Percentiles rank a stretch among this genome's conserved stretches.
These are phyloP conservation scores for Aspergillus ustus DNA, from an alignment of 2,329 filamentous ascomycete genomes.

Conservation along the genomic window DNA sequence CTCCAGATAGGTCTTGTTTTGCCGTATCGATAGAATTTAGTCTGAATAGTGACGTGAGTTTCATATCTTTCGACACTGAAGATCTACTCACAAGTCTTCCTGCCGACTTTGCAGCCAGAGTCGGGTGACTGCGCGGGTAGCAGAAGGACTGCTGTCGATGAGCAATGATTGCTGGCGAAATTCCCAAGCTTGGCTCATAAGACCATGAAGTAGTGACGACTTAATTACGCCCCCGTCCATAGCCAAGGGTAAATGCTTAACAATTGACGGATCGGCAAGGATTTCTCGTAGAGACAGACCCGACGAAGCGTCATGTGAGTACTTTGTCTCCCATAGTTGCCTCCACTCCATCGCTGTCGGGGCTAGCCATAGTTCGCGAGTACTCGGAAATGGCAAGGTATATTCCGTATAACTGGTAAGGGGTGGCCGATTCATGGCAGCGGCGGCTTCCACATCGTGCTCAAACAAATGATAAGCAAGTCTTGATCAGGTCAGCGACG, in stretches of 20 bases:
- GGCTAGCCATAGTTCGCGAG: constrained; percentile 12
- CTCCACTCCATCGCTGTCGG: constrained; percentile 7
- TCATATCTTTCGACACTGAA: neutral
- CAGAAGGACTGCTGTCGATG: neutral
- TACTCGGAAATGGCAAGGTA: constrained; percentile 10
- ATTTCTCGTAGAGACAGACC: neutral
- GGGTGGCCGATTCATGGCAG: constrained; percentile 10
- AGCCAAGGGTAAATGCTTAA: neutral
- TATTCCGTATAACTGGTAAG: constrained; percentile 12
- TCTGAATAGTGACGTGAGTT: neutral
- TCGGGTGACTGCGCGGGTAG: neutral
- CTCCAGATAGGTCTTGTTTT: neutral
- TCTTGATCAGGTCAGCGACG: neutral
- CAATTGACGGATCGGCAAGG: neutral
- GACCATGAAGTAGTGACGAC: constrained; percentile 4
- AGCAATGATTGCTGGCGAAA: constrained; percentile 10
- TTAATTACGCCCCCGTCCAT: constrained; percentile 1
- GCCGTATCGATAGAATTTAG: neutral
- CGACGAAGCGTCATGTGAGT: neutral
- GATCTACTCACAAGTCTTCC: constrained; percentile 7
- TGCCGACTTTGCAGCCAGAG: constrained; percentile 12
- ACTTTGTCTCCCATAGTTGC: neutral
- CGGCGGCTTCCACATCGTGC: constrained; percentile 10
- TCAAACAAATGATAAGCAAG: constrained; percentile 8
- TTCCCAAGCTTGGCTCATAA: constrained; percentile 11